These are phyloP conservation scores for Nemania serpens DNA, from an alignment of 2,329 filamentous ascomycete genomes.

Conservation along the genomic window DNA sequence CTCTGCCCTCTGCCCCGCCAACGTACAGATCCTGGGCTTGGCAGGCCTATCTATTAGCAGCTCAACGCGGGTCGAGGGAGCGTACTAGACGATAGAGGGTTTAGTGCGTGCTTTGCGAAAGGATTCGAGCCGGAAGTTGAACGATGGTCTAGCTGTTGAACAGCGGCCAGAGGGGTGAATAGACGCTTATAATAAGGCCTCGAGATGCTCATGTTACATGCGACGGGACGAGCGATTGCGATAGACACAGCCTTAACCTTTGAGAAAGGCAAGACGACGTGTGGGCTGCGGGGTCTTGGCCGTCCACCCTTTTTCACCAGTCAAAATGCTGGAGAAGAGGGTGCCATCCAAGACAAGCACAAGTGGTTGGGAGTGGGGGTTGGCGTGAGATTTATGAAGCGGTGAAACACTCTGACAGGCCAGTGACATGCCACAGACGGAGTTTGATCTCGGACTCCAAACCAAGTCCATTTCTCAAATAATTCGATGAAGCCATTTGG, in stretches of 20 bases:
- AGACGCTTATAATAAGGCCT: neutral
- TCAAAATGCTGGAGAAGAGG: constrained; percentile 16
- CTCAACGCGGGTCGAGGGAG: constrained; percentile 14
- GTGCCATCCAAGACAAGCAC: constrained; percentile 17
- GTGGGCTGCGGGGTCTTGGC: constrained; percentile 22
- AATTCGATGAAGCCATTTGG: neutral
- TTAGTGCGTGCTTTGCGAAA: too few relatives aligned
- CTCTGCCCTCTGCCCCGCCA: constrained; percentile 14
- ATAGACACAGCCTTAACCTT: constrained; percentile 3
- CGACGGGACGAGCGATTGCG: neutral
- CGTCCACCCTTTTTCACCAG: constrained; percentile 20
- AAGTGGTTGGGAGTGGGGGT: constrained; percentile 10
- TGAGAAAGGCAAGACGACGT: constrained; percentile 1
- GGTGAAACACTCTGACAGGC: constrained; percentile 7
- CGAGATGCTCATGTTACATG: constrained; percentile 7
- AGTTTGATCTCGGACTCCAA: too few relatives aligned
- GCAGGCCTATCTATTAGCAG: constrained; percentile 11
- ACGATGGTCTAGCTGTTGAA: neutral
- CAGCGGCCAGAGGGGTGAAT: neutral
- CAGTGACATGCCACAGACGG: neutral
- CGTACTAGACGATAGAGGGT: too few relatives aligned
- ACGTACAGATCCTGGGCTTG: constrained; percentile 13
- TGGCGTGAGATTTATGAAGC: neutral
- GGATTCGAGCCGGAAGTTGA: neutral
- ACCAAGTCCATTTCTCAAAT: too few relatives aligned